A percentile compares a stretch with the other conserved stretches of the same genome.
These are phyloP conservation scores for Pleurotus giganteus DNA, from an alignment of 768 basidiomycete species.

Conservation along the genomic window DNA sequence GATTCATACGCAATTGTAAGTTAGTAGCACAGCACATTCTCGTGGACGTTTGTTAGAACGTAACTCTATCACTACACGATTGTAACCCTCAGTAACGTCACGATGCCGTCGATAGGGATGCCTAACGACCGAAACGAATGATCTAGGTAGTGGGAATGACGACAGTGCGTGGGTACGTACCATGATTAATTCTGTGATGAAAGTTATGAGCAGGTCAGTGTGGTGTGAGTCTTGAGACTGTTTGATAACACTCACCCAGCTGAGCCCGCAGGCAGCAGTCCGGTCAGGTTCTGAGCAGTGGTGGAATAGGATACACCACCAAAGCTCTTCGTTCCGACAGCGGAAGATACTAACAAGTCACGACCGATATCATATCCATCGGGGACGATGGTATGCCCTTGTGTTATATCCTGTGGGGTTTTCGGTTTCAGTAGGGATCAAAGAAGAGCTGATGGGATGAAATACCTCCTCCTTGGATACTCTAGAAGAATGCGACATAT, in stretches of 20 bases:
- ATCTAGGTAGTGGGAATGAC: background rate
- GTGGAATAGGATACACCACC: conserved; percentile 47
- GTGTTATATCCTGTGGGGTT: conserved; percentile 23
- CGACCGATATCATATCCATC: conserved; percentile 51
- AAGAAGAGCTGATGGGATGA: background rate
- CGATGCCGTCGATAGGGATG: conserved; percentile 59
- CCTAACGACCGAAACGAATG: conserved; percentile 33
- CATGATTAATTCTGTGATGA: conserved; percentile 31
- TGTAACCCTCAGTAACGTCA: conserved; percentile 52
- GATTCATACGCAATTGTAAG: no score
- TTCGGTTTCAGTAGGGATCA: background rate
- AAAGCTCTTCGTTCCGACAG: conserved; percentile 35
- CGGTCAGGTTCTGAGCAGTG: conserved; percentile 43
- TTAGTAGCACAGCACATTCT: no score
- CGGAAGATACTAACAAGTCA: conserved; percentile 19
- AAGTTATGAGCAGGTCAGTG: no score
- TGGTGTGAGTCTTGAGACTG: background rate
- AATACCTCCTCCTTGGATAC: conserved; percentile 41
- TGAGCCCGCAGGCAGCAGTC: conserved; percentile 51
- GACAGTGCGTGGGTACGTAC: conserved; percentile 10
- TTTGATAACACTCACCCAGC: conserved; percentile 27
- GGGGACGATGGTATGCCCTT: conserved; percentile 39
- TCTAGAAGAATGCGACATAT: conserved; percentile 27
- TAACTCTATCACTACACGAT: no score
- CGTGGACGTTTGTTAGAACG: no score